Evolutionary conservation across 192 early-diverging fungal species (phyloP).

Genomic region (Entomortierella beljakovae): DNA sequence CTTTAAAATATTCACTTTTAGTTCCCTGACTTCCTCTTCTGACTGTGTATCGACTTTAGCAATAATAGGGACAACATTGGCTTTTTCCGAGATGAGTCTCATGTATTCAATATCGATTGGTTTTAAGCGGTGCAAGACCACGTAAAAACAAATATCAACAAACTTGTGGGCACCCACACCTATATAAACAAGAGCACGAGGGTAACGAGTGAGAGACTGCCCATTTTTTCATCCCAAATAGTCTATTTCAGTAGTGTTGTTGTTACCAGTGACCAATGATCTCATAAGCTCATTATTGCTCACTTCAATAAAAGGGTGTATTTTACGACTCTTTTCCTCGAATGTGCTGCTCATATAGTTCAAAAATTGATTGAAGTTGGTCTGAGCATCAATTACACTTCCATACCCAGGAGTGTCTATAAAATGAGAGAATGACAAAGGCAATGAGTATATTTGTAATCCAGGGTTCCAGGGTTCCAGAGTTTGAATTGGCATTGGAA

Average conservation of each 20-base stretch:
- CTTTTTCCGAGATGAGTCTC: constrained; percentile 63
- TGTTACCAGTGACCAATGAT: constrained; percentile 49
- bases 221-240: too few species aligned
- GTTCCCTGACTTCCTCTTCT: constrained; percentile 59
- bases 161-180: constrained; percentile 54
- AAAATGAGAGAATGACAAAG: neutral
- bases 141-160: constrained; percentile 63
- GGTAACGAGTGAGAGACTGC: neutral
- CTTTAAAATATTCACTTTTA: constrained; percentile 66
- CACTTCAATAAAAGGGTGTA: constrained; percentile 49
- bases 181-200: constrained; percentile 1
- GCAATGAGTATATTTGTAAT: neutral
- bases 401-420: constrained; percentile 54
- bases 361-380: constrained; percentile 51
- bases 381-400: constrained; percentile 46
- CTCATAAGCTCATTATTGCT: constrained; percentile 53
- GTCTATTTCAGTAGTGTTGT: too few species aligned
- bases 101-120: constrained; percentile 82
- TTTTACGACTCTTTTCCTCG: constrained; percentile 49
- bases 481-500: too few species aligned
- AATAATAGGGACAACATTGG: constrained; percentile 76
- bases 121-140: constrained; percentile 68
- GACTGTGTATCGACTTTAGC: constrained; percentile 69
- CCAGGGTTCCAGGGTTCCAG: too few species aligned
- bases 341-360: constrained; percentile 39